phyloP scores from a whole-genome alignment of 202 grass and related monocot genomes.

The Panicum virgatum region DNA sequence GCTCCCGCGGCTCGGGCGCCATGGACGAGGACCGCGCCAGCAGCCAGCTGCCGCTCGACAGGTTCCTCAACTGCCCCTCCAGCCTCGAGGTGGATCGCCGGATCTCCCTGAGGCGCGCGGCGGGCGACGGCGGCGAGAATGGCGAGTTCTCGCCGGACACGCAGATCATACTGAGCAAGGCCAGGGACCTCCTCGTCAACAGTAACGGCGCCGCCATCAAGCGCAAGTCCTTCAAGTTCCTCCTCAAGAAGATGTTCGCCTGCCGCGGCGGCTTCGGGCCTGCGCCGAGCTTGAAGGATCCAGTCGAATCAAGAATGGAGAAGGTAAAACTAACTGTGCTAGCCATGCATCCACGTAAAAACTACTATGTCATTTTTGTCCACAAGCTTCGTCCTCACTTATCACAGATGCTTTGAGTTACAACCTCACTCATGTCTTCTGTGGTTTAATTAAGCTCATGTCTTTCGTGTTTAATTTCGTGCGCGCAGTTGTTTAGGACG shows the following conservation, averaged over 20 bases:
- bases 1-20: constrained; percentile 43
- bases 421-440: too few relatives aligned
- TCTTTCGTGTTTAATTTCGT: background rate
- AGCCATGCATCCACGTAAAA: background rate
- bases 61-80: constrained; percentile 95
- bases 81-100: constrained; percentile 91
- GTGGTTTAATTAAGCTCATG: background rate
- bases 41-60: constrained; percentile 62
- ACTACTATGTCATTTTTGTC: background rate
- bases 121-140: constrained; percentile 23
- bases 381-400: background rate
- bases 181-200: constrained; percentile 71
- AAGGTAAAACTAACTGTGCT: constrained; percentile 49
- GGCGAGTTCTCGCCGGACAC: constrained; percentile 90
- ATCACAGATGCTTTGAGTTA: too few relatives aligned
- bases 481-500: constrained; percentile 66
- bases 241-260: constrained; percentile 91
- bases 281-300: constrained; percentile 65
- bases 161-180: constrained; percentile 92
- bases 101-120: constrained; percentile 39
- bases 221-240: constrained; percentile 81
- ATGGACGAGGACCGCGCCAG: constrained; percentile 25
- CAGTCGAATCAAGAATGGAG: constrained; percentile 74
- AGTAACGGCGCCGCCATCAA: constrained; percentile 57
- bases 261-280: constrained; percentile 70